These are phyloP conservation scores for Aschersonia sp. DNA, from an alignment of 2,329 filamentous ascomycete species.

Conservation along the genomic window DNA sequence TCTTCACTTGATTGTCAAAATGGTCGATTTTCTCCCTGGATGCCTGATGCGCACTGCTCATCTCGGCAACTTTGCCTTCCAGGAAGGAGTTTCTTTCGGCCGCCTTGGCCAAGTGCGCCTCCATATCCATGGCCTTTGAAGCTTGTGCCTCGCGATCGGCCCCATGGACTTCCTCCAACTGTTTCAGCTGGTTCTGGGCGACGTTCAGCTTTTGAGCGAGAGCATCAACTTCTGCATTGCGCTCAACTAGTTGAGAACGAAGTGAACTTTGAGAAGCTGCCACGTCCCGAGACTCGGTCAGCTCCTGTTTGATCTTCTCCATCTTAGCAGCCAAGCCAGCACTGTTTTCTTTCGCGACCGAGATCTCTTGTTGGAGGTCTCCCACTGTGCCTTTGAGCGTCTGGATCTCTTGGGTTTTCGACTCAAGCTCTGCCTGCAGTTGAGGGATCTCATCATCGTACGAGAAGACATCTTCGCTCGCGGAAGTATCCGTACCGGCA, in stretches of 20 bases:
- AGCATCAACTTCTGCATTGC: slow-evolving; percentile 31
- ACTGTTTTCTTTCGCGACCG: slow-evolving; percentile 56
- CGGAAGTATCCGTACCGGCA: slow-evolving; percentile 11
- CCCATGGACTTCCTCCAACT: slow-evolving; percentile 21
- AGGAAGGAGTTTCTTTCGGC: slow-evolving; percentile 22
- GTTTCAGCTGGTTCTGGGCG: slow-evolving; percentile 27
- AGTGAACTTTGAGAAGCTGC: slow-evolving; percentile 26
- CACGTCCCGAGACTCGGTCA: slow-evolving; percentile 32
- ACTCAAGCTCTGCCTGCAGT: slow-evolving; percentile 59
- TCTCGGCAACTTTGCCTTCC: slow-evolving; percentile 24
- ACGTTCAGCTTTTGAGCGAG: slow-evolving; percentile 34
- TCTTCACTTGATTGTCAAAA: slow-evolving; percentile 21
- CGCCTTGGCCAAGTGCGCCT: slow-evolving; percentile 19
- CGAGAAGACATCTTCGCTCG: slow-evolving; percentile 71
- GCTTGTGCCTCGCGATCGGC: slow-evolving; percentile 17
- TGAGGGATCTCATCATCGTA: slow-evolving; percentile 79
- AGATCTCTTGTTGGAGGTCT: slow-evolving; percentile 54
- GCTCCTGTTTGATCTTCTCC: slow-evolving; percentile 51
- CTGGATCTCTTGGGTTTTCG: slow-evolving; percentile 56
- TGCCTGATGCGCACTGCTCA: slow-evolving; percentile 21
- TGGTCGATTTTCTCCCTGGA: slow-evolving; percentile 27
- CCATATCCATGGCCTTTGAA: slow-evolving; percentile 20
- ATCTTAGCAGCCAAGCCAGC: slow-evolving; percentile 51
- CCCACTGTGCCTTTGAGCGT: slow-evolving; percentile 56
- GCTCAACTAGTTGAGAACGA: slow-evolving; percentile 34